Evolutionary conservation across 805 yeast species (phyloP).

Genomic region (Lachancea quebecensis): DNA sequence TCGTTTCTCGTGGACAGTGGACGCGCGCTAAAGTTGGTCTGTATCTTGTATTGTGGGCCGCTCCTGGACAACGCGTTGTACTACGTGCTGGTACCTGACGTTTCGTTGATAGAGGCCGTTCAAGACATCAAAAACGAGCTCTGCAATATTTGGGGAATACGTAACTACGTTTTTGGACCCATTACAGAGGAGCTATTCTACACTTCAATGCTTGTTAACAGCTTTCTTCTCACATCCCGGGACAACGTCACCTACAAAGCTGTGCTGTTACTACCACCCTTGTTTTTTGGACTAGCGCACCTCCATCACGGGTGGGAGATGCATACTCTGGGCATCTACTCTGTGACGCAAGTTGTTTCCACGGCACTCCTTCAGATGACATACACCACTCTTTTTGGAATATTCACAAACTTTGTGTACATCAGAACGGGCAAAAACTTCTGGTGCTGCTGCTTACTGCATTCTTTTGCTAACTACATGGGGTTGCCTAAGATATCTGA

Average conservation of each 20-base stretch:
- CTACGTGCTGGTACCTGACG: slow-evolving; percentile 14
- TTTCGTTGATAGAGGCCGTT: slow-evolving; percentile 9
- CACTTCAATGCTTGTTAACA: slow-evolving; percentile 26
- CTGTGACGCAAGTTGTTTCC: slow-evolving; percentile 13
- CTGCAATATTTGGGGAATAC: slow-evolving; percentile 26
- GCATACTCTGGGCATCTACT: slow-evolving; percentile 14
- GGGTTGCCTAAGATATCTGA: slow-evolving; percentile 30
- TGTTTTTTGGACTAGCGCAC: slow-evolving; percentile 32
- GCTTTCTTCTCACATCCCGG: slow-evolving; percentile 11
- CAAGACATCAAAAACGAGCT: slow-evolving; percentile 12
- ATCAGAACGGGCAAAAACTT: slow-evolving; percentile 26
- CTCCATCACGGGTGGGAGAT: slow-evolving; percentile 30
- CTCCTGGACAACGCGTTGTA: slow-evolving; percentile 18
- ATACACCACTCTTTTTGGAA: slow-evolving; percentile 31
- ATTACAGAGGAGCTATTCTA: slow-evolving; percentile 30
- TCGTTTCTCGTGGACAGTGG: slow-evolving; percentile 11
- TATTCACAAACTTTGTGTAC: slow-evolving; percentile 27
- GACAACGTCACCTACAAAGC: slow-evolving; percentile 1
- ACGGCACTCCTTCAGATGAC: slow-evolving; percentile 21
- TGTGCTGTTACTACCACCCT: slow-evolving; percentile 20
- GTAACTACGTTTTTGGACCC: slow-evolving; percentile 31
- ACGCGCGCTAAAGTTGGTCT: slow-evolving; percentile 12
- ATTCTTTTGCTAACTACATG: slow-evolving; percentile 27
- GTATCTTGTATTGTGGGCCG: slow-evolving; percentile 24
- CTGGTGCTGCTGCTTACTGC: slow-evolving; percentile 26